These are phyloP conservation scores for Helotiales sp. DNA, from an alignment of 2,329 filamentous ascomycete genomes.

Conservation along the genomic window DNA sequence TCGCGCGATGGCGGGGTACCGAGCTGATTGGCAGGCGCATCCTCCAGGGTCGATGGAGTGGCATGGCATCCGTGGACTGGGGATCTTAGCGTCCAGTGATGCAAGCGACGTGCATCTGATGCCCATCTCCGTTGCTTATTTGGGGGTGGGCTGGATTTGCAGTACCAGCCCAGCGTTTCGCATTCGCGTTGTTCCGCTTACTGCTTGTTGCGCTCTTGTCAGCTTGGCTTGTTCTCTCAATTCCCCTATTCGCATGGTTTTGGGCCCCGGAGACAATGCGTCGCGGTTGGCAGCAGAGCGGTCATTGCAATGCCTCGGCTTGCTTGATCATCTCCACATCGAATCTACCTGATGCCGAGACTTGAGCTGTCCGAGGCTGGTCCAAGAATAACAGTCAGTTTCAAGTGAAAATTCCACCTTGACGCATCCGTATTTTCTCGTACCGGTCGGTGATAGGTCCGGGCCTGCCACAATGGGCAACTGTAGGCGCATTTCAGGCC, in stretches of 20 bases:
- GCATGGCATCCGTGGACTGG: neutral
- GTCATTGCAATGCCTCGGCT: neutral
- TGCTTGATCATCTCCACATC: neutral
- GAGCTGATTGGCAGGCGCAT: slow-evolving; percentile 26
- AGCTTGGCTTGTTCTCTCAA: no score
- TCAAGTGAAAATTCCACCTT: neutral
- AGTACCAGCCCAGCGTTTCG: slow-evolving; percentile 7
- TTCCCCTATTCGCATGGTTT: no score
- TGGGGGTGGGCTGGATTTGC: slow-evolving; percentile 3
- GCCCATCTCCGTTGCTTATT: slow-evolving; percentile 11
- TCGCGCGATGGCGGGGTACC: slow-evolving; percentile 18
- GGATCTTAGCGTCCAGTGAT: neutral
- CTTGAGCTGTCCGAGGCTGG: neutral
- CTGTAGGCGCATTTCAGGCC: neutral
- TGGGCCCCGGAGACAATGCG: neutral
- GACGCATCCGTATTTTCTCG: neutral
- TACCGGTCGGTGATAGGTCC: neutral
- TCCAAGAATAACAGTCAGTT: neutral
- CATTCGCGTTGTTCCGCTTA: neutral
- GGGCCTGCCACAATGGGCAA: neutral
- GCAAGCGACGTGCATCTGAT: slow-evolving; percentile 3
- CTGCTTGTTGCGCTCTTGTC: no score
- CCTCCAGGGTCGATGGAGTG: slow-evolving; percentile 8
- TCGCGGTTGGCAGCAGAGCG: slow-evolving; percentile 1
- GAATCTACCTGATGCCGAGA: neutral